phyloP scores from a whole-genome alignment of 2,329 filamentous ascomycete species.

The Fusarium sp. region DNA sequence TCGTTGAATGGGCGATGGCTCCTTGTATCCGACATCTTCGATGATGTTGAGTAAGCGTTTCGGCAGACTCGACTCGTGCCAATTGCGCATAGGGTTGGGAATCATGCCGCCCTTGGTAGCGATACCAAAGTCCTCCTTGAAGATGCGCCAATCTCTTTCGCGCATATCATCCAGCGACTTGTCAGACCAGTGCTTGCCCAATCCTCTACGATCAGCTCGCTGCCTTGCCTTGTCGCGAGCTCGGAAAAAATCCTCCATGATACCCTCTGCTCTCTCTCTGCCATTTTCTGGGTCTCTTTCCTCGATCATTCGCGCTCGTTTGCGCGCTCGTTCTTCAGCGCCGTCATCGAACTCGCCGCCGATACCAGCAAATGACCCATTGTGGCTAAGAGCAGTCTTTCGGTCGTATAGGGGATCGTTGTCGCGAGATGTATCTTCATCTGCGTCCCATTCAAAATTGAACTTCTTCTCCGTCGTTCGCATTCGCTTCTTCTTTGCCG shows the following conservation, averaged over 20 bases:
- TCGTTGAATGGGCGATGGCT: constrained; percentile 91
- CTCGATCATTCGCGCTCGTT: constrained; percentile 75
- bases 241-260: constrained; percentile 84
- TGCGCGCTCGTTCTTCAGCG: constrained; percentile 65
- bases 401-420: constrained; percentile 80
- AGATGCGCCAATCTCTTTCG: constrained; percentile 98
- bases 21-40: constrained; percentile 85
- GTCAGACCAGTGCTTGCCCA: constrained; percentile 96
- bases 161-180: constrained; percentile 94
- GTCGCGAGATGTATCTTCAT: constrained; percentile 79
- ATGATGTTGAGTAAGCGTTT: constrained; percentile 83
- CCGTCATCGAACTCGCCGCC: constrained; percentile 64
- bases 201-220: constrained; percentile 75
- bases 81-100: constrained; percentile 95
- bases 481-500: constrained; percentile 94
- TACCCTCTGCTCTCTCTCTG: constrained; percentile 77
- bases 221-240: constrained; percentile 72
- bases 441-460: constrained; percentile 97
- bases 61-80: constrained; percentile 87
- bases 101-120: constrained; percentile 91
- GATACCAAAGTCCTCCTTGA: constrained; percentile 99
- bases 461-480: constrained; percentile 96
- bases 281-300: constrained; percentile 82
- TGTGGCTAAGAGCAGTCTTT: constrained; percentile 46
- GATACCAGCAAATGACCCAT: constrained; percentile 59